Percentiles rank a stretch among this genome's conserved stretches.
Evolutionary conservation across 495 filamentous ascomycete genomes (phyloP).

Genomic region (Aspergillus incahuasiensis): DNA sequence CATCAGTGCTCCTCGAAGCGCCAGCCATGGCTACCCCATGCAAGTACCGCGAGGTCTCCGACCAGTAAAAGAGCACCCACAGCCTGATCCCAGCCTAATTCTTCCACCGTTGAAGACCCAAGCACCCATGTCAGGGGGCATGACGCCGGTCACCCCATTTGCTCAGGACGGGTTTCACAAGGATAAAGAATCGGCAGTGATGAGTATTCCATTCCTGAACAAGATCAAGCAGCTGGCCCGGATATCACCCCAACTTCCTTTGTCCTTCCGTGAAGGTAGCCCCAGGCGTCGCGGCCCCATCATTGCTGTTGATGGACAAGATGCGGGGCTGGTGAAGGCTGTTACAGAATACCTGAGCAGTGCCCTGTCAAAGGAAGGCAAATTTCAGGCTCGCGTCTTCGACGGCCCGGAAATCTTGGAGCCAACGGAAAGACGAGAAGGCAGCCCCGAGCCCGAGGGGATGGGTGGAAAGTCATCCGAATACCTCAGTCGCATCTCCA

Average conservation of each 20-base stretch:
- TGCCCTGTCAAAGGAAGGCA: constrained; percentile 51
- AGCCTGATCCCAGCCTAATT: constrained; percentile 42
- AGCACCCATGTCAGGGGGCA: constrained; percentile 13
- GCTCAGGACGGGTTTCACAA: constrained; percentile 39
- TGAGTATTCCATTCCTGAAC: constrained; percentile 64
- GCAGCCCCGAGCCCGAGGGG: constrained; percentile 28
- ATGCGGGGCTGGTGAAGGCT: constrained; percentile 46
- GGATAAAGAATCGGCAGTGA: constrained; percentile 65
- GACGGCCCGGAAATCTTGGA: constrained; percentile 43
- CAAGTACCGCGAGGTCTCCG: constrained; percentile 32
- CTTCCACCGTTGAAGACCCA: constrained; percentile 58
- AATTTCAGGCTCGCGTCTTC: constrained; percentile 52
- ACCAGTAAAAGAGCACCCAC: constrained; percentile 18
- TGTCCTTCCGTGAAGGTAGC: constrained; percentile 36
- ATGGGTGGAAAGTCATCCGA: constrained; percentile 49
- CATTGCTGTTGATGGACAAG: constrained; percentile 76
- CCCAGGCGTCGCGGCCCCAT: constrained; percentile 62
- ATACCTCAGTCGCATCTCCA: constrained; percentile 64
- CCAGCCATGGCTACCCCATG: constrained; percentile 25
- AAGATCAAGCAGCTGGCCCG: constrained; percentile 67
- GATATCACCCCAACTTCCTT: constrained; percentile 60
- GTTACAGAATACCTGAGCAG: constrained; percentile 59
- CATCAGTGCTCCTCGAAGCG: constrained; percentile 25
- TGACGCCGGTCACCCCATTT: constrained; percentile 30
- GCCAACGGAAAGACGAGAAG: constrained; percentile 15